These are phyloP conservation scores for Dimargaris cristalligena DNA, from an alignment of 192 early-diverging fungal species.

Conservation along the genomic window DNA sequence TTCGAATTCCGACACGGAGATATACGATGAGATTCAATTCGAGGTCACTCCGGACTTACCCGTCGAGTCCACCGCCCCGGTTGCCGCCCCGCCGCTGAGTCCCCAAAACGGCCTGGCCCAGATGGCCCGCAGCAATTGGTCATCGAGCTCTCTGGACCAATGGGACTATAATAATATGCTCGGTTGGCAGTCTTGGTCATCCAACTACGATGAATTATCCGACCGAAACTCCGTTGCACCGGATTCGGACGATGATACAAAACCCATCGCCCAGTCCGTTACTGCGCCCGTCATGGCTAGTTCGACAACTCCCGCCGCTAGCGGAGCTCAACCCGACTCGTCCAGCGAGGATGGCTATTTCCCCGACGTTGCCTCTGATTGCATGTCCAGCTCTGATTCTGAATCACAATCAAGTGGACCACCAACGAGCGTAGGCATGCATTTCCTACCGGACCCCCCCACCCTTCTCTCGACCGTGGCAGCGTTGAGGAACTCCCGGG, in stretches of 20 bases:
- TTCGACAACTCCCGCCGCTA: background rate
- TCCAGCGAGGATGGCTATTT: conserved; percentile 5
- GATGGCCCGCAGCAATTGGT: background rate
- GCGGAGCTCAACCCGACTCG: background rate
- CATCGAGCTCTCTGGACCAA: conserved; percentile 9
- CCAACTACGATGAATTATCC: conserved; percentile 1
- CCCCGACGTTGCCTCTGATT: background rate
- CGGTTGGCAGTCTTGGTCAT: background rate
- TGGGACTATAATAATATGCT: conserved; percentile 1
- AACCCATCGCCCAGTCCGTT: too few species aligned
- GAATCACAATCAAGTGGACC: too few species aligned
- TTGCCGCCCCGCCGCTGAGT: background rate
- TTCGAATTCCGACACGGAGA: conserved; percentile 3
- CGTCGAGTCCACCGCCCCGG: background rate
- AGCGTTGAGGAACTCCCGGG: too few species aligned
- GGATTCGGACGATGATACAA: too few species aligned
- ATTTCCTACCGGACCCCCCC: conserved; percentile 1
- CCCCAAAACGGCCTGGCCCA: background rate
- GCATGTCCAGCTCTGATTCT: too few species aligned
- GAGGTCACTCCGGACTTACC: background rate
- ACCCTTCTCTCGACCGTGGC: background rate
- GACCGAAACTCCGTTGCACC: background rate
- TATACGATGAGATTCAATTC: conserved; percentile 11
- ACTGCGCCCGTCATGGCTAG: too few species aligned
- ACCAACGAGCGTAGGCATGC: too few species aligned